Conservation (phyloP, 2,329 filamentous ascomycete species). For the Aspergillus pseudonomiae region DNA sequence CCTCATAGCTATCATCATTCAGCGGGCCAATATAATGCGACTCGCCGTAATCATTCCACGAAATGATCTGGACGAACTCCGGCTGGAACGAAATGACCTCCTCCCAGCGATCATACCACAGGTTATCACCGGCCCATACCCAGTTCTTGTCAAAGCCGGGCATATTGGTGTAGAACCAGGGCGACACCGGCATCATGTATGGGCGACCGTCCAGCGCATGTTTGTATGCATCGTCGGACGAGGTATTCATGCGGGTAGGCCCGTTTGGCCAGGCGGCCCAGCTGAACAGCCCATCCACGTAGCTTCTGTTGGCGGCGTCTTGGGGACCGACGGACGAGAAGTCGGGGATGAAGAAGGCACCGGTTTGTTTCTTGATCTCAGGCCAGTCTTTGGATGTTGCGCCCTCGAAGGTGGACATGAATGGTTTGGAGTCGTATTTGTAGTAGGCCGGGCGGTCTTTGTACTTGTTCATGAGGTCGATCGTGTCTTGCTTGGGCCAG, state of each 20-base stretch:
- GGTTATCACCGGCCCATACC: slow-evolving; percentile 61
- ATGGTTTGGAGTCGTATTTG: slow-evolving; percentile 30
- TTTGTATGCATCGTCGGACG: slow-evolving; percentile 45
- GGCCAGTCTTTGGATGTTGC: slow-evolving; percentile 48
- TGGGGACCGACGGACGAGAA: slow-evolving; percentile 43
- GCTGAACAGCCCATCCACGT: slow-evolving; percentile 43
- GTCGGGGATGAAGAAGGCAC: slow-evolving; percentile 51
- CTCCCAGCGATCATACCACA: slow-evolving; percentile 64
- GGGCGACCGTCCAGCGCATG: slow-evolving; percentile 36
- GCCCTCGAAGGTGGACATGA: slow-evolving; percentile 52
- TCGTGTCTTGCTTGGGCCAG: slow-evolving; percentile 29
- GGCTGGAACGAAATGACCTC: slow-evolving; percentile 55
- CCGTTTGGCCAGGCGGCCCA: slow-evolving; percentile 50
- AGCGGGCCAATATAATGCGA: slow-evolving; percentile 61
- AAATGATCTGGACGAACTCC: slow-evolving; percentile 58
- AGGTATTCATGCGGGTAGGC: slow-evolving; percentile 38
- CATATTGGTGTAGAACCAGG: slow-evolving; percentile 62
- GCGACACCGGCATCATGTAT: slow-evolving; percentile 58
- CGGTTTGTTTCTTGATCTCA: slow-evolving; percentile 43
- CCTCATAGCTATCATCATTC: slow-evolving; percentile 47
- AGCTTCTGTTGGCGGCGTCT: slow-evolving; percentile 31
- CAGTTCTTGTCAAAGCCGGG: slow-evolving; percentile 62
- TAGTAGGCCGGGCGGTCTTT: slow-evolving; percentile 28
- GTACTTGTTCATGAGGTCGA: slow-evolving; percentile 29
- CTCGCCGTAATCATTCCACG: slow-evolving; percentile 65